These are phyloP conservation scores for Cryptosporidium canis DNA, from an alignment of 169 alveolate genomes.

Conservation along the genomic window DNA sequence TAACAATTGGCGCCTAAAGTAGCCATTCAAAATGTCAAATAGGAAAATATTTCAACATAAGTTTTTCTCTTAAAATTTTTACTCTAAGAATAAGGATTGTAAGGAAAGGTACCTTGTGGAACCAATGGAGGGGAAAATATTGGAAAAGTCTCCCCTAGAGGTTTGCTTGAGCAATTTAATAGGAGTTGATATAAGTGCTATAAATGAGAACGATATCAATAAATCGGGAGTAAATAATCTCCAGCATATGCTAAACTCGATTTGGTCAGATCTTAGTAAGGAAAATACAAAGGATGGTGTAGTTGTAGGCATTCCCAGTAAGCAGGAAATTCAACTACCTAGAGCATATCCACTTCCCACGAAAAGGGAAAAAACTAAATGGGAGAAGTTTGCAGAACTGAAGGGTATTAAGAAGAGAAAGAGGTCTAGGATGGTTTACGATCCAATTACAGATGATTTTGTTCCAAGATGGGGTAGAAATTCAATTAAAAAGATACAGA, in stretches of 20 bases:
- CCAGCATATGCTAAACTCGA: conserved; percentile 15
- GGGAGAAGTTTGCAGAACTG: conserved; percentile 86
- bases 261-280: conserved; percentile 21
- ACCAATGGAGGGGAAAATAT: neutral
- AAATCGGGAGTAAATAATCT: conserved; percentile 41
- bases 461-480: conserved; percentile 86
- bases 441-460: conserved; percentile 81
- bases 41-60: neutral
- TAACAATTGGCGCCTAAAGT: too few relatives aligned
- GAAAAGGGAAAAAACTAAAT: conserved; percentile 78
- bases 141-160: conserved; percentile 31
- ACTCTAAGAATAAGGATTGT: neutral
- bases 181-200: conserved; percentile 11
- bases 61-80: neutral
- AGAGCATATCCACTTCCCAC: conserved; percentile 62
- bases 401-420: conserved; percentile 82
- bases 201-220: conserved; percentile 21
- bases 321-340: conserved; percentile 43
- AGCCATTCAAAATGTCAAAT: conserved; percentile 13
- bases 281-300: conserved; percentile 62
- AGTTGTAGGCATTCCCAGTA: conserved; percentile 35
- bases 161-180: conserved; percentile 51
- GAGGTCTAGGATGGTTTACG: conserved; percentile 84
- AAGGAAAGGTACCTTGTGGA: neutral
- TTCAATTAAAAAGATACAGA: conserved; percentile 79